Base-by-base conservation (phyloP, 2,329 filamentous ascomycete species). In the Monilinia aucupariae region DNA sequence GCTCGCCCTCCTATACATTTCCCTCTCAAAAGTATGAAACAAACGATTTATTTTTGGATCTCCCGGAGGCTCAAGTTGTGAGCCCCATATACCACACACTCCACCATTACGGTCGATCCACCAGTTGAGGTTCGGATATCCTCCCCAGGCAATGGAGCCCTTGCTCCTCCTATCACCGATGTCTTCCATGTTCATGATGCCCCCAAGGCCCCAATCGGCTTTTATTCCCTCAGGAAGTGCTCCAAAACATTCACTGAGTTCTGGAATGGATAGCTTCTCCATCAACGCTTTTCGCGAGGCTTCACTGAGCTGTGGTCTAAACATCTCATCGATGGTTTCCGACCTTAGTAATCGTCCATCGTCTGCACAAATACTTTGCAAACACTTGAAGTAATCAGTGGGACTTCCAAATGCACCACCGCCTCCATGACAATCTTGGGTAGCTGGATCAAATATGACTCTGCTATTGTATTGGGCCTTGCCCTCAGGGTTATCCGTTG, bases 71-170 rank as follows among this genome's bases (percentile, higher is more conserved):
- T 75, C 54, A 12, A 79, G 69, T 68, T 80, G 78, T 62, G 75
- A 76, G 0, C 73, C 77, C 66, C 78, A 78, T 20, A 78, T 71
- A 10, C 76, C 74, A 52, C 75, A 76, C 6, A 81, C 25, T 0
- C 76, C 79, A 7, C 74, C 72, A 39, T 73, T 69, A 2, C 75
- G 65, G 69, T 75, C 74, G 70, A 79, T 68, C 66, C 77, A 76
- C 80, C 80, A 82, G 22, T 76, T 74, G 4, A 78, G 66, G 68
- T 82, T 82, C 13, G 76, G 73, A 63, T 78, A 74, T 0, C 80
- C 80, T 51, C 75, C 73, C 80, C 80, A 82, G 6, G 71, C 70
- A 65, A 81, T 1, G 76, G 76, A 37, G 71, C 73, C 65, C 71
- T 76, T 55, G 30, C 78, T 72, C 61, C 76, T 70, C 4, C 69